phyloP scores from a whole-genome alignment of 768 basidiomycete genomes.

The Lentinula edodes region DNA sequence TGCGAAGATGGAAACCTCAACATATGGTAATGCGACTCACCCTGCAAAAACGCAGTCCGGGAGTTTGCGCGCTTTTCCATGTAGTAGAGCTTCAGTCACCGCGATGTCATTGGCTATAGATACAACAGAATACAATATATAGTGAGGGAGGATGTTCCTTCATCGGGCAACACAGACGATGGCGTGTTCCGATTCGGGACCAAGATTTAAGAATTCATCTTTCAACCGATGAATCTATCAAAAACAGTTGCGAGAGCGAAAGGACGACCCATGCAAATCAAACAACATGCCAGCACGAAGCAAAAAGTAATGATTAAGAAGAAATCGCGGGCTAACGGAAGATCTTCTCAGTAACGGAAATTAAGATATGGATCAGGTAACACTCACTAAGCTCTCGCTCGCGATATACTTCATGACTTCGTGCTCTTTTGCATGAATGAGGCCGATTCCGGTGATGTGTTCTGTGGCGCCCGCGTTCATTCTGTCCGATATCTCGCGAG shows the following conservation, averaged over 20 bases:
- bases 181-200: not conserved
- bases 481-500: not conserved
- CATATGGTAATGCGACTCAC: too few species aligned
- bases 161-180: not conserved
- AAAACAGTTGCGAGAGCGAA: constrained; percentile 18
- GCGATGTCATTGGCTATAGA: not conserved
- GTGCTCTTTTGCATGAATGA: constrained; percentile 7
- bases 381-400: constrained; percentile 5
- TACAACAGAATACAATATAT: not conserved
- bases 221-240: not conserved
- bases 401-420: constrained; percentile 1
- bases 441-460: not conserved
- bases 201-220: not conserved
- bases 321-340: constrained; percentile 31
- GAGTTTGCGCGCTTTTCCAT: too few species aligned
- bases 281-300: constrained; percentile 31
- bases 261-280: constrained; percentile 28
- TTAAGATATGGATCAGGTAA: not conserved
- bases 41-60: too few species aligned
- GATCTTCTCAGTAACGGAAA: not conserved
- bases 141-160: not conserved
- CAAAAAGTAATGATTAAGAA: constrained; percentile 36
- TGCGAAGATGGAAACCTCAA: too few species aligned
- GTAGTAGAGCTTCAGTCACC: not conserved
- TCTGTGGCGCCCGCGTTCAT: constrained; percentile 5